Base-by-base conservation (phyloP, 2,329 filamentous ascomycete species). In the Ophiostoma ulmi region DNA sequence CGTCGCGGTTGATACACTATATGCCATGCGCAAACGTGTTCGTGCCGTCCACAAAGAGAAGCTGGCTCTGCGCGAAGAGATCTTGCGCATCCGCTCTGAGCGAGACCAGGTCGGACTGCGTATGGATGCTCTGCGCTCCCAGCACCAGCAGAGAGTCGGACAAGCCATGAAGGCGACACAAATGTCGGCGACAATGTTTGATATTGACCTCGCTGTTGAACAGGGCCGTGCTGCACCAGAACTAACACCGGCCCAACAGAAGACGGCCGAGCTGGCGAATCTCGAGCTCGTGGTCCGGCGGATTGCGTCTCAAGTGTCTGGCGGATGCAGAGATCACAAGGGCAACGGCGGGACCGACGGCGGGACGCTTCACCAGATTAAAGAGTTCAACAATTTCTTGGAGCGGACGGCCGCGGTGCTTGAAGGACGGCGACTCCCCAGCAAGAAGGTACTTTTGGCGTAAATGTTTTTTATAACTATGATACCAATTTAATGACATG, bases 341-440 rank as follows among this genome's bases (percentile, higher is more conserved):
- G 85, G 86, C 36, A 76, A 35, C 35, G 64, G 83, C 69, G 79
- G 81, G 38, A n/a, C 31, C 10, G 80, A 81, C 0, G 86, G 86
- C 31, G 77, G 78, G 2, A 78, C 84, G 5, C 79, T 90, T 73
- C 82, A 81, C 72, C 84, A 87, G 76, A 83, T 90, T 70, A 83
- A 80, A 72, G 84, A 87, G 67, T 90, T 90, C 75, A 90, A 90
- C 73, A 83, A 82, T 41, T 88, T 90, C 73, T 79, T 90, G 67
- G 88, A 90, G 76, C 82, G 88, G 31, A 83, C 86, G 6, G 87
- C 87, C 2, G 77, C 81, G 39, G 85, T 83, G 41, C 79, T 90
- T 63, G 88, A 89, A 77, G 74, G 75, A 14, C 71, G 66, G 4
- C 69, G 44, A 31, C 41, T 48, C 31, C 65, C 63, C 10, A 17